Evolutionary conservation across 192 early-diverging fungal genomes (phyloP).

Genomic region (Chytriomyces confervae): DNA sequence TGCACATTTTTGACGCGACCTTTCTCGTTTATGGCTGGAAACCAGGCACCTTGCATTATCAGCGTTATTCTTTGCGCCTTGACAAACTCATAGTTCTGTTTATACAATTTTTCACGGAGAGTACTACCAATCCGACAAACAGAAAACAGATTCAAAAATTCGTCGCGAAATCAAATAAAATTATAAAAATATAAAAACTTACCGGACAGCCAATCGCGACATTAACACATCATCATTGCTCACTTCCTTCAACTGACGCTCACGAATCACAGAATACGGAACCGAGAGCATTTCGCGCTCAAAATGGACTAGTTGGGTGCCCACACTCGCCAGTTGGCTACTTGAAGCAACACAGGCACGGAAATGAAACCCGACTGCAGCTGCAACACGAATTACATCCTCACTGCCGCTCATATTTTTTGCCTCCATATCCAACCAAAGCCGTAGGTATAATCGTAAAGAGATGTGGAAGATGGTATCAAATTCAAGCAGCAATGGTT

Average conservation of each 20-base stretch:
- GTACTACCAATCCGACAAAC: constrained; percentile 49
- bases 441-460: constrained; percentile 58
- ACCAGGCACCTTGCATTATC: constrained; percentile 70
- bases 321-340: constrained; percentile 32
- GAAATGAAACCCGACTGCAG: constrained; percentile 68
- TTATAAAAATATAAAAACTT: not conserved
- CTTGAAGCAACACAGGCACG: constrained; percentile 43
- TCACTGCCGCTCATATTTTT: constrained; percentile 33
- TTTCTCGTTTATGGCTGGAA: constrained; percentile 59
- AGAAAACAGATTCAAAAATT: not conserved
- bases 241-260: constrained; percentile 70
- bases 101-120: constrained; percentile 66
- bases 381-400: constrained; percentile 52
- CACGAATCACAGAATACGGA: constrained; percentile 65
- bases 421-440: constrained; percentile 73
- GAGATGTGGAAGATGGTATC: constrained; percentile 63
- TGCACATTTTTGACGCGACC: constrained; percentile 39
- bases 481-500: constrained; percentile 69
- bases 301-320: constrained; percentile 44
- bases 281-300: constrained; percentile 65
- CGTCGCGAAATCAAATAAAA: constrained; percentile 1
- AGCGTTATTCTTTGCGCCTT: constrained; percentile 73
- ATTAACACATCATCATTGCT: constrained; percentile 72
- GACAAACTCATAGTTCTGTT: constrained; percentile 72
- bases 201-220: constrained; percentile 66